Evolutionary conservation across 768 basidiomycete genomes (phyloP).

Genomic region (Amanita thiersii): DNA sequence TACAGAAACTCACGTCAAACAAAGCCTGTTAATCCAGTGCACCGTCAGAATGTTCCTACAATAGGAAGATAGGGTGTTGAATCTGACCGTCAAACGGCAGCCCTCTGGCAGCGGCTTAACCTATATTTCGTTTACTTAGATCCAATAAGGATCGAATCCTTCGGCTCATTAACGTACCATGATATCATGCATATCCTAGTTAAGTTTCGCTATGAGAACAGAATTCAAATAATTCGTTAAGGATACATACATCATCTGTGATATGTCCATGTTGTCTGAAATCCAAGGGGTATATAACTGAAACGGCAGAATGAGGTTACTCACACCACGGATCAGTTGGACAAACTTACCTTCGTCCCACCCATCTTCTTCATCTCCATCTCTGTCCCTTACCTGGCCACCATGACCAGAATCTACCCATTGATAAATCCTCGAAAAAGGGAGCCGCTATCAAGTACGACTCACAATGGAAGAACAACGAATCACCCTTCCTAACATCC

Average conservation of each 20-base stretch:
- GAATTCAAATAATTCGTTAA: conserved; percentile 3
- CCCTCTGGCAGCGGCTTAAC: conserved; percentile 36
- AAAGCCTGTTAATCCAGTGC: conserved; percentile 31
- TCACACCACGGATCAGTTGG: neutral
- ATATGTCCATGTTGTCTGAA: conserved; percentile 71
- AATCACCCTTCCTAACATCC: conserved; percentile 60
- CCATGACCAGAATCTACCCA: conserved; percentile 85
- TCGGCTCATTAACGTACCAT: conserved; percentile 30
- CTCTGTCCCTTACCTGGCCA: conserved; percentile 71
- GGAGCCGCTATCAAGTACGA: neutral
- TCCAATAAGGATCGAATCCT: too few relatives aligned
- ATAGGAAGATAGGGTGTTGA: neutral
- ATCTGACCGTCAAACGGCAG: conserved; percentile 45
- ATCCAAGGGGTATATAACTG: conserved; percentile 87
- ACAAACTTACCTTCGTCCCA: conserved; percentile 58
- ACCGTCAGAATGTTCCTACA: neutral
- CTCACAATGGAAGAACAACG: conserved; percentile 71
- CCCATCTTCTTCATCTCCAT: conserved; percentile 77
- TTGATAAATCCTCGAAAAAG: neutral
- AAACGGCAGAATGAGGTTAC: neutral
- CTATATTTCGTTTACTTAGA: conserved; percentile 13
- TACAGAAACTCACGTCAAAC: conserved; percentile 37
- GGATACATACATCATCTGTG: conserved; percentile 46
- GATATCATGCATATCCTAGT: conserved; percentile 39
- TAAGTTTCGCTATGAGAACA: neutral